These are phyloP conservation scores for Gossypium lobatum DNA, from an alignment of 441 rosid genomes.

Conservation along the genomic window DNA sequence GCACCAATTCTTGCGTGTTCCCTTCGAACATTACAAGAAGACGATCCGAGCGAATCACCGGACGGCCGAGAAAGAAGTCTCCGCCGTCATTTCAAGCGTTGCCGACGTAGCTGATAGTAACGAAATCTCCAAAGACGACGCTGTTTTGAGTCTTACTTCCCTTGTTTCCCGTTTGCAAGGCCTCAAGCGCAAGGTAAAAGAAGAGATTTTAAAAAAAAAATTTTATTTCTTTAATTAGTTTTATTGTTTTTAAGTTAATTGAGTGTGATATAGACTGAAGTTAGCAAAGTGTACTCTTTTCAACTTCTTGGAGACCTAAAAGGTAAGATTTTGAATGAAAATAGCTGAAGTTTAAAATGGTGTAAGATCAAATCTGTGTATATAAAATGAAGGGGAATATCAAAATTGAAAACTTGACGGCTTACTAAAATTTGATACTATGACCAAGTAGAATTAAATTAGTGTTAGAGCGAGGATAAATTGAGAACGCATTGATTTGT, in stretches of 20 bases:
- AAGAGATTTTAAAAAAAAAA: no score
- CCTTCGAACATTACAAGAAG: slow-evolving; percentile 90
- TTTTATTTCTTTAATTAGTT: neutral
- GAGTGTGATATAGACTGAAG: neutral
- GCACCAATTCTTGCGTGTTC: slow-evolving; percentile 87
- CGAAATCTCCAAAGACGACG: slow-evolving; percentile 53
- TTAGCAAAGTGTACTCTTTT: neutral
- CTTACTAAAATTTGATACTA: neutral
- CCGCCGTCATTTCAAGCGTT: slow-evolving; percentile 57
- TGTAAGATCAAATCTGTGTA: neutral
- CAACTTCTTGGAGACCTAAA: neutral
- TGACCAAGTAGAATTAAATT: neutral
- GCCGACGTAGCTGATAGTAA: slow-evolving; percentile 44
- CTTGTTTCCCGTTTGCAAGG: slow-evolving; percentile 89
- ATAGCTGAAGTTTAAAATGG: neutral
- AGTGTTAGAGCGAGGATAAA: neutral
- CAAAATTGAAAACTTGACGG: neutral
- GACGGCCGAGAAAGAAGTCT: slow-evolving; percentile 64
- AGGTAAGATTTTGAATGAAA: neutral
- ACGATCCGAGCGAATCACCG: slow-evolving; percentile 82
- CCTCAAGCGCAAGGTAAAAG: slow-evolving; percentile 73
- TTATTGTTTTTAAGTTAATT: neutral
- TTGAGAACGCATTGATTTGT: neutral
- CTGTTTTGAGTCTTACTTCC: slow-evolving; percentile 63
- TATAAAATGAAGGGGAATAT: neutral